phyloP scores from a whole-genome alignment of 2,329 filamentous ascomycete genomes.

The Diaporthe citrichinensis region DNA sequence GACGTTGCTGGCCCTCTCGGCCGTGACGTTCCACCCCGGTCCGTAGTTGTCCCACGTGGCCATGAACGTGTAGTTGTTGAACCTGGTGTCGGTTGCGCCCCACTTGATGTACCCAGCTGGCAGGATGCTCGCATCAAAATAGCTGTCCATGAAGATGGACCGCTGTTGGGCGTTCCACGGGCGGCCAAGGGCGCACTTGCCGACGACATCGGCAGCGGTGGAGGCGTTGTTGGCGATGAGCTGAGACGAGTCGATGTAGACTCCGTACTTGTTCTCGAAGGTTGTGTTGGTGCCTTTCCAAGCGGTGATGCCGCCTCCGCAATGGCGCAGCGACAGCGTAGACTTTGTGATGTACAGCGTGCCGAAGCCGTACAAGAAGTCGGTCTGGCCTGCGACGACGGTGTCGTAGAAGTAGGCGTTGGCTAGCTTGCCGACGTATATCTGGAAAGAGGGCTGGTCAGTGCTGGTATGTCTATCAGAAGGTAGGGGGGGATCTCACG shows the following conservation, averaged over 20 bases:
- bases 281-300: constrained; percentile 79
- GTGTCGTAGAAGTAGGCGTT: constrained; percentile 75
- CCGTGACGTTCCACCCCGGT: constrained; percentile 67
- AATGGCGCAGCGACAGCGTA: constrained; percentile 68
- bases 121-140: constrained; percentile 66
- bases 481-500: constrained; percentile 49
- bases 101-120: constrained; percentile 70
- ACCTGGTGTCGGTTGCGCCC: constrained; percentile 55
- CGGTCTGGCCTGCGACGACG: constrained; percentile 75
- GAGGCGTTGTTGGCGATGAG: constrained; percentile 68
- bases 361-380: constrained; percentile 79
- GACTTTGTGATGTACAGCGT: constrained; percentile 73
- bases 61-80: constrained; percentile 66
- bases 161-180: constrained; percentile 73
- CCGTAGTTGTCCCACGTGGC: constrained; percentile 68
- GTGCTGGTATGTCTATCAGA: background rate
- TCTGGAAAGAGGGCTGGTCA: constrained; percentile 48
- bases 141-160: constrained; percentile 68
- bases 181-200: constrained; percentile 70
- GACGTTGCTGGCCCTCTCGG: constrained; percentile 55
- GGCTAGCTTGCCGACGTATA: constrained; percentile 76
- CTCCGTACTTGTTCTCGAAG: constrained; percentile 76
- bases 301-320: constrained; percentile 76
- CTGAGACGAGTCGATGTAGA: constrained; percentile 71
- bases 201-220: constrained; percentile 53